Evolutionary conservation across 2,329 filamentous ascomycete species (phyloP).

Genomic region (Paracorniculantispora psalliotae): DNA sequence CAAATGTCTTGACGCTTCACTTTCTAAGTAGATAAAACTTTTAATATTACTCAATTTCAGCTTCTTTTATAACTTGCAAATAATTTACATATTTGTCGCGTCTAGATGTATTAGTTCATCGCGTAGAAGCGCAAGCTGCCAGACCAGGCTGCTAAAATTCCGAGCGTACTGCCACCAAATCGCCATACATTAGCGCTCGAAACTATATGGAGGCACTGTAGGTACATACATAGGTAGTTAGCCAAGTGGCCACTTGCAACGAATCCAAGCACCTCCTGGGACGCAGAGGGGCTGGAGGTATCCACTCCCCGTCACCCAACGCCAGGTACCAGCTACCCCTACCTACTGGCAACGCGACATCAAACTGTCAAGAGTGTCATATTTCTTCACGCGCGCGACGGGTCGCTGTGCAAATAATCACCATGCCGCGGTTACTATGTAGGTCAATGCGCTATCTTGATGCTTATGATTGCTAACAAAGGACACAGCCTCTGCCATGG

Average conservation of each 20-base stretch:
- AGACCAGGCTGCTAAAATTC: no score
- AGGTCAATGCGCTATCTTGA: constrained; percentile 22
- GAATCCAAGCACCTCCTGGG: background rate
- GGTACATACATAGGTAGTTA: no score
- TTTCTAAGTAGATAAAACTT: no score
- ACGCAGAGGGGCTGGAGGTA: background rate
- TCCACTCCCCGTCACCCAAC: background rate
- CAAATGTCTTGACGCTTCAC: background rate
- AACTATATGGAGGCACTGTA: no score
- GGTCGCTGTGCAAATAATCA: constrained; percentile 1
- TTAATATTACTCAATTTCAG: no score
- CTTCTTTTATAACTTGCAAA: no score
- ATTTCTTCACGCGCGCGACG: background rate
- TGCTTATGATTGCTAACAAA: background rate
- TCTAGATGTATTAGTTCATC: no score
- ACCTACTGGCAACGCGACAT: background rate
- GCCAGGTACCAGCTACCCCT: background rate
- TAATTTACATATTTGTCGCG: no score
- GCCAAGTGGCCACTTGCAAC: background rate
- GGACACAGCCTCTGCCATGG: constrained; percentile 52
- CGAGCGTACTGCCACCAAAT: background rate
- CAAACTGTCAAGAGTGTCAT: background rate
- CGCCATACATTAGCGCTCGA: background rate
- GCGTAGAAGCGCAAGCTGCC: no score
- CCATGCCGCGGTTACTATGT: constrained; percentile 53